phyloP scores from a whole-genome alignment of 1,139 yeast genomes.

The Debaryomyces fabryi region DNA sequence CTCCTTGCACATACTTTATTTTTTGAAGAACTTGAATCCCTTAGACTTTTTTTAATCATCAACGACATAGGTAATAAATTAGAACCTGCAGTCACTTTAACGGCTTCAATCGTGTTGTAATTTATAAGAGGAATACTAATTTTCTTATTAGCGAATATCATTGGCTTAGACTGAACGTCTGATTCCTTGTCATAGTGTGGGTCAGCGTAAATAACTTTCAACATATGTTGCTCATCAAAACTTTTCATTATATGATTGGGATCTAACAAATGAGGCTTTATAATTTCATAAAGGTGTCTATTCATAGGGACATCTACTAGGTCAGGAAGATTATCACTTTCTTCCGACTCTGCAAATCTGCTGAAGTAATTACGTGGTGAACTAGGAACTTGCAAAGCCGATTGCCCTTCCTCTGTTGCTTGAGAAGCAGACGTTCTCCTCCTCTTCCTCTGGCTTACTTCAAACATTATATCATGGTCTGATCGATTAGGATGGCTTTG shows the following conservation, averaged over 20 bases:
- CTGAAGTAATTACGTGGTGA: neutral
- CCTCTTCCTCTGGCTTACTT: conserved; percentile 18
- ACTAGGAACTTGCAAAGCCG: neutral
- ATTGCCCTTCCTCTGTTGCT: neutral
- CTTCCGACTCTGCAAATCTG: neutral
- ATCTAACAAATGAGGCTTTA: conserved; percentile 21
- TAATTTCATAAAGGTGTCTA: conserved; percentile 20
- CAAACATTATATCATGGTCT: conserved; percentile 17
- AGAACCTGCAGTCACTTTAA: neutral
- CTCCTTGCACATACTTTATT: neutral
- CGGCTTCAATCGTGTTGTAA: conserved; percentile 14
- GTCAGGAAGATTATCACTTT: neutral
- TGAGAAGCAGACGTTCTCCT: conserved; percentile 1
- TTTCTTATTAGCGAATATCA: conserved; percentile 67
- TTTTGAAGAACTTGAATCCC: conserved; percentile 2
- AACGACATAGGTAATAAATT: conserved; percentile 17
- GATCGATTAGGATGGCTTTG: conserved; percentile 13
- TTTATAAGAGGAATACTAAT: conserved; percentile 43
- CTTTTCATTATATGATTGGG: conserved; percentile 31
- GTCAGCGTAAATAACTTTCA: conserved; percentile 56
- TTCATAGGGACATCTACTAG: neutral
- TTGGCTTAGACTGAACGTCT: conserved; percentile 58
- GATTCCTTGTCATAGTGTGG: conserved; percentile 61
- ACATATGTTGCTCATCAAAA: conserved; percentile 48
- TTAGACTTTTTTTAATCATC: conserved; percentile 9